Percentiles rank a stretch among this genome's conserved stretches.
phyloP scores from a whole-genome alignment of 1,139 yeast genomes.

The Kurtzmaniella natalensis region DNA sequence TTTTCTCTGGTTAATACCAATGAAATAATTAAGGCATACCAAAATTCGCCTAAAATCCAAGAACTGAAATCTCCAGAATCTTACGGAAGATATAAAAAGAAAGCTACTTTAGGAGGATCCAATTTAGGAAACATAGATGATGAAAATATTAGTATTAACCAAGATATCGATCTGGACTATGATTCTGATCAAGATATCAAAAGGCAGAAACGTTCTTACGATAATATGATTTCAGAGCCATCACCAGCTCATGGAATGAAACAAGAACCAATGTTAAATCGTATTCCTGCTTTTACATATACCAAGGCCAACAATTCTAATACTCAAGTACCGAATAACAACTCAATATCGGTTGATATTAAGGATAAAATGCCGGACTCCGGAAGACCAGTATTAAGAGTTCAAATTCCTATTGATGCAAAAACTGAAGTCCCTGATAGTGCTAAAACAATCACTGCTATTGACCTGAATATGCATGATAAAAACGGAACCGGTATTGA shows the following conservation, averaged over 20 bases:
- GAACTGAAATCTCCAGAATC: slow-evolving; percentile 61
- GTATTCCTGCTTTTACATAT: slow-evolving; percentile 1
- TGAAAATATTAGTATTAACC: slow-evolving; percentile 18
- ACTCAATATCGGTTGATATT: slow-evolving; percentile 1
- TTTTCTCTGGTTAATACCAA: slow-evolving; percentile 69
- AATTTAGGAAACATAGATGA: slow-evolving; percentile 12
- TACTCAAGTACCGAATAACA: not conserved
- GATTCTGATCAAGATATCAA: slow-evolving; percentile 30
- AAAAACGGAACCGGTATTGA: slow-evolving; percentile 1
- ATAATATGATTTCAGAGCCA: slow-evolving; percentile 2
- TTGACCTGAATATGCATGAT: slow-evolving; percentile 19
- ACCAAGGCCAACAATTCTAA: not conserved
- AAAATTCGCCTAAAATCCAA: slow-evolving; percentile 32
- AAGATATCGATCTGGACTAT: slow-evolving; percentile 24
- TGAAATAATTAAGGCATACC: slow-evolving; percentile 56
- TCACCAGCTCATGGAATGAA: not conserved
- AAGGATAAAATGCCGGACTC: slow-evolving; percentile 54
- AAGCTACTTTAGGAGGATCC: slow-evolving; percentile 16
- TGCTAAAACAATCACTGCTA: slow-evolving; percentile 37
- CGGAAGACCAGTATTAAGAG: slow-evolving; percentile 55
- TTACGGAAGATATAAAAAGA: slow-evolving; percentile 45
- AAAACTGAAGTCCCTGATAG: slow-evolving; percentile 22
- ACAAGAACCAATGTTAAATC: not conserved
- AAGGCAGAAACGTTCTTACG: slow-evolving; percentile 17
- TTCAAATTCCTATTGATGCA: slow-evolving; percentile 46